Conservation (phyloP, 305 asterid genomes). For the Fraxinus xanthoxyloides region DNA sequence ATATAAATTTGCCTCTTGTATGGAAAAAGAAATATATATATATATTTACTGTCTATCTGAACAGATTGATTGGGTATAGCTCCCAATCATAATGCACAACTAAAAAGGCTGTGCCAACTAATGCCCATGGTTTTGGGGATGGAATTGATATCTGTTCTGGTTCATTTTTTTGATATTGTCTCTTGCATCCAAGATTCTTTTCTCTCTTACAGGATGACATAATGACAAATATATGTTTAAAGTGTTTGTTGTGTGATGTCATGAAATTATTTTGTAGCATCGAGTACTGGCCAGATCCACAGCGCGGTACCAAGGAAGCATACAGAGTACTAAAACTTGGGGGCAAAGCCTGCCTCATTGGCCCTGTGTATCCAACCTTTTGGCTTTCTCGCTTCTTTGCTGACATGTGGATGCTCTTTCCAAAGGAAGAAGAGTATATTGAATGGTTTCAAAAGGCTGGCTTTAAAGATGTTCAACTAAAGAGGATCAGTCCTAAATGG, state of each 20-base stretch:
- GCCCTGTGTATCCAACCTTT: constrained; percentile 88
- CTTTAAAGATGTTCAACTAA: constrained; percentile 73
- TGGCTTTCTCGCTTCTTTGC: constrained; percentile 93
- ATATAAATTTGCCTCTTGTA: background rate
- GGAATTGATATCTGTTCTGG: background rate
- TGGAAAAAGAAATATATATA: no score
- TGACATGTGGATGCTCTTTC: constrained; percentile 96
- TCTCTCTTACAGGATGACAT: background rate
- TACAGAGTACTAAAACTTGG: constrained; percentile 81
- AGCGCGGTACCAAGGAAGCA: constrained; percentile 93
- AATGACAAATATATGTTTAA: background rate
- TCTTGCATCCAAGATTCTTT: background rate
- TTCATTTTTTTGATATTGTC: background rate
- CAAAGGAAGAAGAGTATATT: constrained; percentile 92
- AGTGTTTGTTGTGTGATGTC: background rate
- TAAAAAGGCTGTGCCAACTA: background rate
- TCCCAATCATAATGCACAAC: background rate
- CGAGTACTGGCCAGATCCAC: constrained; percentile 99
- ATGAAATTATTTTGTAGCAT: constrained; percentile 41
- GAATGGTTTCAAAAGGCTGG: constrained; percentile 94
- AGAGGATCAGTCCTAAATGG: constrained; percentile 95
- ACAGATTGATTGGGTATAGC: background rate
- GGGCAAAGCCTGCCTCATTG: constrained; percentile 87
- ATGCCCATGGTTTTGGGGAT: background rate
- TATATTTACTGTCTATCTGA: no score